Evolutionary conservation across 2,329 filamentous ascomycete genomes (phyloP), one percentile per base, ranked within the genome.

Genomic region (Diplodia mutila): DNA sequence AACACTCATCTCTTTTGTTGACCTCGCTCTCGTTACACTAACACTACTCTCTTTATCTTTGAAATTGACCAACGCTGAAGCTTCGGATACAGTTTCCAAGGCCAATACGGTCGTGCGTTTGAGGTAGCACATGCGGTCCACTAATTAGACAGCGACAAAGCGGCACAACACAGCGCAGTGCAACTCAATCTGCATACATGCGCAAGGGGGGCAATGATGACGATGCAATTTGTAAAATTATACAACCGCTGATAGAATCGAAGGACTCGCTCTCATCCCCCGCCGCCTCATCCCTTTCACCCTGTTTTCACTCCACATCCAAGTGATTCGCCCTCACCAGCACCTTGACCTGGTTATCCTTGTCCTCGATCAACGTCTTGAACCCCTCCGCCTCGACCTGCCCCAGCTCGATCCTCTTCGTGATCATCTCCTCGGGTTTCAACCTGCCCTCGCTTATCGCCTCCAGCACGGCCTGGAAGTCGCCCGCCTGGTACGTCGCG

Each of bases 401-500:
- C 12, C 79, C 76, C 71, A 84, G 69, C 55, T 77, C 78, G 67
- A 84, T 83, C 71, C 74, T 77, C 72, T 81, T 81, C n/a, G 82
- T 84, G 55, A 85, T 83, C 83, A 85, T 84, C 54, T 78, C 77
- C 42, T 80, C 73, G 14, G 80, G 79, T 59, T 77, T 77, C 75
- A 82, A 81, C 49, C 77, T 75, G 5, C 82, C 82, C 23, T 80
- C 76, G 2, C 77, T 78, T 34, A 85, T 75, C 9, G 83, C 84
- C 66, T 85, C 78, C 68, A 85, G 74, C 46, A 83, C 80, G 27
- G 77, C 77, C 51, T 27, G 59, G 21, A 85, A 86, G 69, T 86
- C 84, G 1, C 81, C 82, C n/a, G 81, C 76, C 51, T 80, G 77
- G 72, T 85, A 86, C 1, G 83, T 85, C 29, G 83, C 83, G 42